Conservation (phyloP, 2,329 filamentous ascomycete genomes). For the Diplocarpon rosae region DNA sequence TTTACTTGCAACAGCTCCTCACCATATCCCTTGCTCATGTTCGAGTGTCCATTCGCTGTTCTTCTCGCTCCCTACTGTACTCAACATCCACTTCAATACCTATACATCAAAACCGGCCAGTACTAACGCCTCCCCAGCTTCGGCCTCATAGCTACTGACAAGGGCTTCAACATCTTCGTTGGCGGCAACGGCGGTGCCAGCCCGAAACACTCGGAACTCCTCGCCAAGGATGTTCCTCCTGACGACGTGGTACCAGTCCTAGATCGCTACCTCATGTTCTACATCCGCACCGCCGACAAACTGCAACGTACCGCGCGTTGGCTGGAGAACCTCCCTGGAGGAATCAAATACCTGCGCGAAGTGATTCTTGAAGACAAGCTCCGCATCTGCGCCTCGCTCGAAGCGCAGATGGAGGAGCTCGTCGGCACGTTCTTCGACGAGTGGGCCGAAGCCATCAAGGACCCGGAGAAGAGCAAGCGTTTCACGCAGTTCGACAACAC, state of each 20-base stretch:
- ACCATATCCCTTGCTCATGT: no score
- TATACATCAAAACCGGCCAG: neutral
- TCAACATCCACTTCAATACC: no score
- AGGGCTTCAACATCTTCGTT: constrained; percentile 88
- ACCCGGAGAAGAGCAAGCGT: constrained; percentile 53
- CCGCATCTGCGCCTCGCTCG: constrained; percentile 72
- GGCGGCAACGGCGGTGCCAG: constrained; percentile 83
- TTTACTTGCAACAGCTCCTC: no score
- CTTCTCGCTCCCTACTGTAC: no score
- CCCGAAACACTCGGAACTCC: constrained; percentile 68
- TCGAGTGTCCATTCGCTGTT: no score
- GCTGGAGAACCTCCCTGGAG: constrained; percentile 75
- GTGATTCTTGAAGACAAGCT: constrained; percentile 80
- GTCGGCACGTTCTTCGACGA: constrained; percentile 82
- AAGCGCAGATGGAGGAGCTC: constrained; percentile 78
- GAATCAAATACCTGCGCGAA: constrained; percentile 70
- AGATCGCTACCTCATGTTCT: constrained; percentile 85
- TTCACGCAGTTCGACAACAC: constrained; percentile 85
- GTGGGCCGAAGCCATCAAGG: constrained; percentile 72
- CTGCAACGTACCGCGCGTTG: constrained; percentile 81
- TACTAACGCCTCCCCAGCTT: constrained; percentile 41
- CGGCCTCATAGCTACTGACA: constrained; percentile 82
- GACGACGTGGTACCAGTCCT: constrained; percentile 74
- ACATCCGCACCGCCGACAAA: constrained; percentile 85
- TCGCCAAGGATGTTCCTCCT: constrained; percentile 77